These are phyloP conservation scores for Acacia acuminata DNA, from an alignment of 306 rosid species.

Conservation along the genomic window DNA sequence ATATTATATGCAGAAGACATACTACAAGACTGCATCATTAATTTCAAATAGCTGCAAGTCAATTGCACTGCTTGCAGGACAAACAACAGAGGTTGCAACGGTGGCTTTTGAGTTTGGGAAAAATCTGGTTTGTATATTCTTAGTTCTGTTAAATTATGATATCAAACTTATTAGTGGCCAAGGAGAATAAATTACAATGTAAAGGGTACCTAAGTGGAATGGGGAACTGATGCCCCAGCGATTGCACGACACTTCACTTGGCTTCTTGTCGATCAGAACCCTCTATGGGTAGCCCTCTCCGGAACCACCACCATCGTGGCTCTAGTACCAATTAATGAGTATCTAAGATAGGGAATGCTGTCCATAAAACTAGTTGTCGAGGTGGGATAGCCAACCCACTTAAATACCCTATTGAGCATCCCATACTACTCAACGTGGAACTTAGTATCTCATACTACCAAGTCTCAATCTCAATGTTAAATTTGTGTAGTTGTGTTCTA, in stretches of 20 bases:
- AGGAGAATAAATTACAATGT: not conserved
- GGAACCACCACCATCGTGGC: too few species aligned
- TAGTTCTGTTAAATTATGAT: not conserved
- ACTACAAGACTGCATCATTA: conserved; percentile 93
- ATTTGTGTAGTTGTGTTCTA: not conserved
- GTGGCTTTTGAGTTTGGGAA: conserved; percentile 90
- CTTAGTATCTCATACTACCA: not conserved
- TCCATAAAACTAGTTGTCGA: not conserved
- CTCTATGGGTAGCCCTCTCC: too few species aligned
- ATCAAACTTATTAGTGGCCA: not conserved
- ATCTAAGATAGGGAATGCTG: not conserved
- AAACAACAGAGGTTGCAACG: conserved; percentile 80
- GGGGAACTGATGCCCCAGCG: not conserved
- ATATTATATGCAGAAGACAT: conserved; percentile 82
- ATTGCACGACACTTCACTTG: too few species aligned
- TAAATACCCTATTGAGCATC: not conserved
- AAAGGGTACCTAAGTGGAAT: not conserved
- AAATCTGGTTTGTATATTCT: conserved; percentile 79
- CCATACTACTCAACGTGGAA: not conserved
- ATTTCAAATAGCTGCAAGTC: conserved; percentile 97
- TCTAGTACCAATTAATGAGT: not conserved
- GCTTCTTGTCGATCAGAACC: too few species aligned
- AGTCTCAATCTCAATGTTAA: not conserved
- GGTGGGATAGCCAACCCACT: not conserved
- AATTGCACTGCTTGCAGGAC: conserved; percentile 93